Evolutionary conservation across 1,139 yeast genomes (phyloP), one percentile per base, ranked within the genome.

Genomic region (Lizanozyma gosingica): DNA sequence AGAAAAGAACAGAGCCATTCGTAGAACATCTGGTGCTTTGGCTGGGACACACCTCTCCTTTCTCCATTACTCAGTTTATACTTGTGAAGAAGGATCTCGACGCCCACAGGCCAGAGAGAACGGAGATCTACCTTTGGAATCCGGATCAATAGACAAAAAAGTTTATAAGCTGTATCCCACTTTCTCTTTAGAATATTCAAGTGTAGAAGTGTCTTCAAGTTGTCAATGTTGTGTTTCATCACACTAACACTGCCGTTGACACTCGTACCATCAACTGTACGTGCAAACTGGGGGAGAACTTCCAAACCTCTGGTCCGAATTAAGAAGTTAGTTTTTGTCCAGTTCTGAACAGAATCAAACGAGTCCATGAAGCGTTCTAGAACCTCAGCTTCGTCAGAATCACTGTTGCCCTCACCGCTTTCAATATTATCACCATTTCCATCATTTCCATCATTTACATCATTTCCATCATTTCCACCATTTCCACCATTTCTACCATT

Each of bases 101-200:
- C 57, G 0, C 83, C 86, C 1, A 78, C 38, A 1, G 81, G 74
- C 86, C 87, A 80, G 8, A 80, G 55, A 2, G 71, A 59, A 43
- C 78, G 59, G 2, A 79, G 52, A 53, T 80, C 84, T 3, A 75
- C 65, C 2, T 56, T 55, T 1, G 73, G 73, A 1, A 73, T 53
- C 40, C 81, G 54, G 1, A 78, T 55, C 33, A 81, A 49, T 2
- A 73, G 43, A 16, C 76, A 56, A 47, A 77, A 77, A n/a, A 75
- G 57, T 41, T 66, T 66, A 49, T 75, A 77, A 0, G 83, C 81
- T 14, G 62, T 39, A 6, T 55, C 50, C 85, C 85, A 81, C n/a
- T 78, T 68, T 33, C 62, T 52, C 18, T 67, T 55, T 35, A 73
- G 53, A 3, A 80, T 53, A 40, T 65, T 59, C 4, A 63, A 33